Evolutionary conservation across 1,284 basidiomycete genomes (phyloP), one percentile per base, ranked within the genome.

Genomic region (Anthracocystis panici-leucophaei): DNA sequence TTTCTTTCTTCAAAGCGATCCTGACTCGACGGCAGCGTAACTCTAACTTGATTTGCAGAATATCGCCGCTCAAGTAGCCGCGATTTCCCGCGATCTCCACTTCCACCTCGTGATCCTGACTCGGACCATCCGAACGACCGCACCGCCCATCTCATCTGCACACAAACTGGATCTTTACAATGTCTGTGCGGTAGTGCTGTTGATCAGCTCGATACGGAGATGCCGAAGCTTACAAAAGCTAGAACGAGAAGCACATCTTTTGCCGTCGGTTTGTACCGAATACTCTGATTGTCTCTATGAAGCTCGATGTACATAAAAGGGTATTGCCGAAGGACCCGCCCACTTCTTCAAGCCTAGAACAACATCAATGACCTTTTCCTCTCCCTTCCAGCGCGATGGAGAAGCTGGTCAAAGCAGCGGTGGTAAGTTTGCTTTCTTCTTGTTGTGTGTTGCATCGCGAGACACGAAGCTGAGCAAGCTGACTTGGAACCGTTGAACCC

Each of bases 391-490:
- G 25, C 33, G 38, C 25, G 16, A 57, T 57, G 56, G 49, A 70
- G 21, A n/a, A 41, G 20, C 54, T 70, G 11, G 67, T 70, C 9
- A 59, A 52, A 57, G 67, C 61, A 29, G 67, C 67, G 5, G 57
- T 70, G 67, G 67, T 70, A 31, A 56, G 57, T 8, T 21, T 21
- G 16, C n/a, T 8, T 23, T 12, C 38, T 41, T 1, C 25, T 12
- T 40, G 5, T n/a, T 10, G 4, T 20, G 18, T 18, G 29, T 16
- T 18, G 23, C 44, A 53, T 33, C 10, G 11, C 21, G 11, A 10
- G 14, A 11, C 41, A 7, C 25, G 40, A 33, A 33, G 20, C 31
- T 31, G 18, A 25, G 21, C 12, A 25, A 18, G 27, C 46, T 48
- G 18, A 48, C 46, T 23, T 7, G n/a, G 25, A 5, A 45, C 16